These are phyloP conservation scores for Cladosporium sp. DNA, from an alignment of 2,329 filamentous ascomycete species.

Conservation along the genomic window DNA sequence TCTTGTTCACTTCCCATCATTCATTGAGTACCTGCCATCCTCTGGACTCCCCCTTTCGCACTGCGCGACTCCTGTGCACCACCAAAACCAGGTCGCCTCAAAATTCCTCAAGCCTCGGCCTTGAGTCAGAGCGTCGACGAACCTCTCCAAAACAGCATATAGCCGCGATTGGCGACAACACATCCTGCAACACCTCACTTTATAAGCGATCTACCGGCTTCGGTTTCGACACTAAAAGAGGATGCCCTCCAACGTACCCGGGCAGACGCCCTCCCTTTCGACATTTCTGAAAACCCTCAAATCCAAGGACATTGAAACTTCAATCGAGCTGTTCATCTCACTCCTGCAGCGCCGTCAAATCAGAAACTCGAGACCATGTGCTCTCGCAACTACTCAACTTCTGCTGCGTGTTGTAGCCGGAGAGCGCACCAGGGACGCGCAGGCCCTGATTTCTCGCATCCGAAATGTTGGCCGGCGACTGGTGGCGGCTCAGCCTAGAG, in stretches of 20 bases:
- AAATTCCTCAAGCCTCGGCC: constrained; percentile 4
- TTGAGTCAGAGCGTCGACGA: constrained; percentile 7
- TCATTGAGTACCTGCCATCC: too few relatives aligned
- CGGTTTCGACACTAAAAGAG: too few relatives aligned
- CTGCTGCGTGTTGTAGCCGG: constrained; percentile 81
- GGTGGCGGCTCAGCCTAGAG: constrained; percentile 78
- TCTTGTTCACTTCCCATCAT: too few relatives aligned
- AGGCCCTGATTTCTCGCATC: constrained; percentile 74
- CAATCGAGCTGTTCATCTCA: constrained; percentile 77
- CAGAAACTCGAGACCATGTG: constrained; percentile 79
- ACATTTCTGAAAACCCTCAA: constrained; percentile 78
- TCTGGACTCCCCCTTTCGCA: too few relatives aligned
- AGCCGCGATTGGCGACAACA: not conserved
- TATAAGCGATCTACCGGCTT: too few relatives aligned
- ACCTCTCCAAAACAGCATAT: too few relatives aligned
- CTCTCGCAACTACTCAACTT: constrained; percentile 84
- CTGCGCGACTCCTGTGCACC: too few relatives aligned
- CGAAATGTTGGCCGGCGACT: constrained; percentile 73
- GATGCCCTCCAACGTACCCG: constrained; percentile 57
- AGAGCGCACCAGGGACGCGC: constrained; percentile 72
- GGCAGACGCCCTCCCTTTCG: constrained; percentile 67
- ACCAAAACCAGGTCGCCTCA: not conserved
- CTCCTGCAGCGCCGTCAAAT: constrained; percentile 91
- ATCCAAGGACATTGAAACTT: constrained; percentile 69
- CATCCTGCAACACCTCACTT: not conserved